phyloP scores from a whole-genome alignment of 2,329 filamentous ascomycete genomes.

The Metarhizium humberi region DNA sequence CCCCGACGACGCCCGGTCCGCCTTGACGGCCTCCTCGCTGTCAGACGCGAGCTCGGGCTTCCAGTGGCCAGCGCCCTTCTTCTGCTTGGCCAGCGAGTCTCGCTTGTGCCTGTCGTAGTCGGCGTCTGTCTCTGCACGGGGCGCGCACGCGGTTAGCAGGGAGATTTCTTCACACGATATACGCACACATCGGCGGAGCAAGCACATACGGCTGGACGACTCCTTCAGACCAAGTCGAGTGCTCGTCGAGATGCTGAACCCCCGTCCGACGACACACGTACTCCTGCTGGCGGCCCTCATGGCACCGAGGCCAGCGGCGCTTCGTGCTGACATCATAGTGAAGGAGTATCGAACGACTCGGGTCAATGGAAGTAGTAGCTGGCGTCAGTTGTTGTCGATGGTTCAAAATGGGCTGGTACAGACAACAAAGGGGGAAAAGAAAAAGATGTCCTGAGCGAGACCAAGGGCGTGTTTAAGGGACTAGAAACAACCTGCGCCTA shows the following conservation, averaged over 20 bases:
- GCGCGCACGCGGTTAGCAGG: no score
- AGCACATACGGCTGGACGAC: constrained; percentile 23
- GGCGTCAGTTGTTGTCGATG: no score
- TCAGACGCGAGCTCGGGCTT: constrained; percentile 68
- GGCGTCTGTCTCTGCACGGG: constrained; percentile 22
- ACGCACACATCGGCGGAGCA: no score
- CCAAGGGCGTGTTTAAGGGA: not conserved
- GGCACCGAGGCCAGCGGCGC: constrained; percentile 9
- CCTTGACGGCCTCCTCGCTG: constrained; percentile 69
- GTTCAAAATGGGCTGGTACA: no score
- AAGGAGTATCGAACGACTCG: no score
- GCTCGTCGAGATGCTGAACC: constrained; percentile 17
- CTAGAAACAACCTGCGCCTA: not conserved
- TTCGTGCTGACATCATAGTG: constrained; percentile 3
- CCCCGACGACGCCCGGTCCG: constrained; percentile 38
- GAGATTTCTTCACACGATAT: no score
- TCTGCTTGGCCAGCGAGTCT: constrained; percentile 56
- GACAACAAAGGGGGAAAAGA: no score
- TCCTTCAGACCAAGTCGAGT: constrained; percentile 25
- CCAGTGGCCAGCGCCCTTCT: constrained; percentile 64
- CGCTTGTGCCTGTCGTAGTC: constrained; percentile 50
- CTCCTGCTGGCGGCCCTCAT: constrained; percentile 13
- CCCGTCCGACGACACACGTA: constrained; percentile 13
- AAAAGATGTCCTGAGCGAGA: no score
- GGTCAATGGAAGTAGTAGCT: no score